These are phyloP conservation scores for Moringa oleifera DNA, from an alignment of 345 rosid genomes.

Conservation along the genomic window DNA sequence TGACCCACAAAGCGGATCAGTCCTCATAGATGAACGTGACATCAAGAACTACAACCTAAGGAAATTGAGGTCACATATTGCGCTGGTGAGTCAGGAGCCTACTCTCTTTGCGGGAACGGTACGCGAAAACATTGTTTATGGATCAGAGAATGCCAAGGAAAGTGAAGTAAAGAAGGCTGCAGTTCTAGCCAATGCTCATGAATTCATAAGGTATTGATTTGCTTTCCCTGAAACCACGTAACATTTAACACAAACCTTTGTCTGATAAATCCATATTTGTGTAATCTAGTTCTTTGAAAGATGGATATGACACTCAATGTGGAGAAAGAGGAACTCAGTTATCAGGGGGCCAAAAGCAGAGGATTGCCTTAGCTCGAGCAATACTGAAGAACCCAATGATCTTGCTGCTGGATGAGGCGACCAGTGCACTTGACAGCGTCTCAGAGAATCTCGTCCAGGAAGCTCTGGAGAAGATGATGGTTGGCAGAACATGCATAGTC, in stretches of 20 bases:
- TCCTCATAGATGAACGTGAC: slow-evolving; percentile 43
- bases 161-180: slow-evolving; percentile 55
- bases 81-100: slow-evolving; percentile 68
- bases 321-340: slow-evolving; percentile 65
- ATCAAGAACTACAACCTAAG: slow-evolving; percentile 43
- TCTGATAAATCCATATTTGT: neutral
- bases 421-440: slow-evolving; percentile 63
- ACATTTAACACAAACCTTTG: neutral
- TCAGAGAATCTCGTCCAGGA: slow-evolving; percentile 55
- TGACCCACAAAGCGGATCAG: slow-evolving; percentile 45
- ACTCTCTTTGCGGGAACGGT: slow-evolving; percentile 62
- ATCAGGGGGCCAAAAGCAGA: slow-evolving; percentile 75
- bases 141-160: slow-evolving; percentile 39
- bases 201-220: slow-evolving; percentile 53
- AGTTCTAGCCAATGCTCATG: slow-evolving; percentile 54
- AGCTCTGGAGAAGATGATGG: slow-evolving; percentile 70
- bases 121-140: slow-evolving; percentile 52
- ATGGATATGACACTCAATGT: slow-evolving; percentile 41
- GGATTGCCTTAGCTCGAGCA: slow-evolving; percentile 68
- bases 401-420: slow-evolving; percentile 68
- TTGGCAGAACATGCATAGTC: slow-evolving; percentile 39
- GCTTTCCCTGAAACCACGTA: neutral
- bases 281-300: slow-evolving; percentile 32
- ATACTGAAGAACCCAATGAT: slow-evolving; percentile 59
- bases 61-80: slow-evolving; percentile 44